Evolutionary conservation across 208 protist genomes (phyloP).

Genomic region (Trypanosoma brucei): DNA sequence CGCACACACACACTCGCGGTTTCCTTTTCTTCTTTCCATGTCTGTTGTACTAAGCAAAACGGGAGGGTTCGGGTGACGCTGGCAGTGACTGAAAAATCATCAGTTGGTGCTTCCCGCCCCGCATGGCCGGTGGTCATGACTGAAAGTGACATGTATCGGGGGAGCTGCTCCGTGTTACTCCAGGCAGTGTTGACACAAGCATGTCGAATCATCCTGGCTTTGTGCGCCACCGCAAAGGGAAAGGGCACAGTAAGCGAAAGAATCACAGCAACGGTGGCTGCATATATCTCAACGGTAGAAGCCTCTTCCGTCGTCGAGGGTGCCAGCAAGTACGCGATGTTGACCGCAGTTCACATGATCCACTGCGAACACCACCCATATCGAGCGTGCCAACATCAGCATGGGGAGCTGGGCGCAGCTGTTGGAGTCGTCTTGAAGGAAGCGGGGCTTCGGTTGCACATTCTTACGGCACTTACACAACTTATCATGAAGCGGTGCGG

Average conservation of each 20-base stretch:
- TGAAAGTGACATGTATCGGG: conserved; percentile 27
- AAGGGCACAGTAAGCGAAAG: not conserved
- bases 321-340: conserved; percentile 17
- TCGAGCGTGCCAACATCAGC: conserved; percentile 19
- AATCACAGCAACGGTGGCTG: conserved; percentile 11
- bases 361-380: conserved; percentile 21
- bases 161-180: conserved; percentile 32
- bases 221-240: conserved; percentile 2
- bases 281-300: conserved; percentile 7
- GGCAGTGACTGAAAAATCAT: not conserved
- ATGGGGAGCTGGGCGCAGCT: conserved; percentile 21
- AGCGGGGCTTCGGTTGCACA: not conserved
- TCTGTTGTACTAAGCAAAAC: not conserved
- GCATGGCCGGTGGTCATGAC: conserved; percentile 12
- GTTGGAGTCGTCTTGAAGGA: conserved; percentile 14
- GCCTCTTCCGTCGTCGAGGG: conserved; percentile 14
- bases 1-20: not conserved
- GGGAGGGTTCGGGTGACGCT: not conserved
- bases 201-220: conserved; percentile 28
- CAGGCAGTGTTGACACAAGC: conserved; percentile 44
- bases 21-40: not conserved
- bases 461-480: conserved; percentile 14
- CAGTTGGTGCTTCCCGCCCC: not conserved
- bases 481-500: conserved; percentile 18
- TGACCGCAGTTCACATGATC: conserved; percentile 32